Conservation (phyloP, 306 rosid genomes). For the Adenanthera pavonina region DNA sequence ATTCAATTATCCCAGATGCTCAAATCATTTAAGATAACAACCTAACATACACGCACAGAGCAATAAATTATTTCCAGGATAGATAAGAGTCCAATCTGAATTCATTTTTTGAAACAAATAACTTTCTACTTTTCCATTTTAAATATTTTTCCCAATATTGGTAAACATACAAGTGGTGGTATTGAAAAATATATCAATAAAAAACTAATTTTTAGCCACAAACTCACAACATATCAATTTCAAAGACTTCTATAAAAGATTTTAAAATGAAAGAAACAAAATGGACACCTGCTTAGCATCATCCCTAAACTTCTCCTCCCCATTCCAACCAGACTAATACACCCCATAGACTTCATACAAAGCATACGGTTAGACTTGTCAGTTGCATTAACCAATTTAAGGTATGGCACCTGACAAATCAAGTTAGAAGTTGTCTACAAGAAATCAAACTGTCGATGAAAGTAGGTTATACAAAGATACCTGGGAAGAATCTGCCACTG, state of each 20-base stretch:
- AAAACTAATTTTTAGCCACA: not conserved
- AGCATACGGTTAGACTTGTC: slow-evolving; percentile 98
- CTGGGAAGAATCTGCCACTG: slow-evolving; percentile 99
- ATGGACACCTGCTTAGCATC: slow-evolving; percentile 92
- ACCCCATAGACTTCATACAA: slow-evolving; percentile 99
- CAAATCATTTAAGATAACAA: not conserved
- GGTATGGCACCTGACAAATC: slow-evolving; percentile 82
- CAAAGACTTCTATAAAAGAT: not conserved
- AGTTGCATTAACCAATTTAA: slow-evolving; percentile 94
- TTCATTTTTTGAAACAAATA: not conserved
- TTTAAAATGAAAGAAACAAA: not conserved
- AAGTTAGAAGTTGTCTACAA: slow-evolving; percentile 36
- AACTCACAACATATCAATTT: slow-evolving; percentile 23
- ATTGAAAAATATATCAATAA: slow-evolving; percentile 10
- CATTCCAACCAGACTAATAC: slow-evolving; percentile 99
- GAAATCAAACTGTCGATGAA: slow-evolving; percentile 12
- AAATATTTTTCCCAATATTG: not conserved
- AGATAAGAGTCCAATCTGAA: not conserved
- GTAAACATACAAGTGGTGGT: not conserved
- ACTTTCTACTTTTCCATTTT: not conserved
- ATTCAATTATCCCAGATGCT: not conserved
- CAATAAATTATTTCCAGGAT: not conserved
- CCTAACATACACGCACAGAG: not conserved
- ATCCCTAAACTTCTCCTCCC: slow-evolving; percentile 95
- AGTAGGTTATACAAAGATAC: slow-evolving; percentile 46